A percentile compares a stretch with the other conserved stretches of the same genome.
Evolutionary conservation across 495 filamentous ascomycete genomes (phyloP).

Genomic region (Penicillium chermesinum): DNA sequence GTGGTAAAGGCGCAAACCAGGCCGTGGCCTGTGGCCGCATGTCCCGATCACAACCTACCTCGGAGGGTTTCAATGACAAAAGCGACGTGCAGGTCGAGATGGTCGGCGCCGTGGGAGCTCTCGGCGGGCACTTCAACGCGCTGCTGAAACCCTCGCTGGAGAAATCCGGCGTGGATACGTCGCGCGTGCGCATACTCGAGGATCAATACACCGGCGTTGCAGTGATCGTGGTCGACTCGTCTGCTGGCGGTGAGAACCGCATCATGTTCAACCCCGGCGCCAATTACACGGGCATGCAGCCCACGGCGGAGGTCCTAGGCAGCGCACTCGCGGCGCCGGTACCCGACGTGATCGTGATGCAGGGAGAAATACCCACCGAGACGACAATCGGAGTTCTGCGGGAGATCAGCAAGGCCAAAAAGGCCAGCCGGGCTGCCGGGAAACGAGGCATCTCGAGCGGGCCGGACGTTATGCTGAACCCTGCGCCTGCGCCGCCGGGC

Average conservation of each 20-base stretch:
- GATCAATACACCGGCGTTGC: conserved; percentile 70
- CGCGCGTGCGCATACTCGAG: conserved; percentile 43
- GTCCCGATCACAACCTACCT: conserved; percentile 41
- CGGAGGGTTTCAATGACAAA: conserved; percentile 19
- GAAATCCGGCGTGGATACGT: conserved; percentile 57
- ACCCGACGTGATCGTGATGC: conserved; percentile 72
- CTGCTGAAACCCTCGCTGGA: conserved; percentile 43
- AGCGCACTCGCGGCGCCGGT: conserved; percentile 30
- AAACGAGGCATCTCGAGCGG: conserved; percentile 41
- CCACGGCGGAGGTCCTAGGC: conserved; percentile 38
- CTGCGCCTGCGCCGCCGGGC: conserved; percentile 66
- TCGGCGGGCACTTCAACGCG: conserved; percentile 42
- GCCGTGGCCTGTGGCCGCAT: conserved; percentile 72
- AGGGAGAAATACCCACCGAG: conserved; percentile 76
- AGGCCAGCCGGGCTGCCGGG: conserved; percentile 42
- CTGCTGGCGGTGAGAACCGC: conserved; percentile 74
- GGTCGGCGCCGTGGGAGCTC: conserved; percentile 73
- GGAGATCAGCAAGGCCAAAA: conserved; percentile 28
- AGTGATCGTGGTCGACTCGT: conserved; percentile 77
- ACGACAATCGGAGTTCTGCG: conserved; percentile 64
- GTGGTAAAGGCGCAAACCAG: conserved; percentile 96
- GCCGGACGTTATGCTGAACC: conserved; percentile 70
- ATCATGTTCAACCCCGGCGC: conserved; percentile 79
- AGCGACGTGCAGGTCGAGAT: conserved; percentile 62
- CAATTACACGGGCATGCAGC: conserved; percentile 55